Evolutionary conservation across 768 basidiomycete species (phyloP).

Genomic region (Boletus bicolor): DNA sequence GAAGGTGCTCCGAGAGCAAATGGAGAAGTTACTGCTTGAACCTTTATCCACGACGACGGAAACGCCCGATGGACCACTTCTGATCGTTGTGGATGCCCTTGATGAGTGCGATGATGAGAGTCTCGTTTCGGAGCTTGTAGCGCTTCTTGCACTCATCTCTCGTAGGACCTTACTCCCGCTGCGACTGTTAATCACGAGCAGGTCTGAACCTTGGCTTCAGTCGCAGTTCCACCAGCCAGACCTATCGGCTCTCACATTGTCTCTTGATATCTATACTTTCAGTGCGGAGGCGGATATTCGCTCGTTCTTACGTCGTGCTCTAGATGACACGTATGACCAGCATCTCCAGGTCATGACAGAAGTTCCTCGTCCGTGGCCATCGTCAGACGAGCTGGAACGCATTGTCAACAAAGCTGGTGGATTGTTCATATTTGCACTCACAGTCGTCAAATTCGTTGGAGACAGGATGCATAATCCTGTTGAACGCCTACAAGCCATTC

Average conservation of each 20-base stretch:
- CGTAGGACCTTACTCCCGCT: conserved; percentile 13
- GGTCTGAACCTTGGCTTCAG: conserved; percentile 20
- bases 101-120: conserved; percentile 27
- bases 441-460: conserved; percentile 27
- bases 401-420: conserved; percentile 21
- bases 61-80: conserved; percentile 4
- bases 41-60: conserved; percentile 17
- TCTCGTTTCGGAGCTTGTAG: conserved; percentile 25
- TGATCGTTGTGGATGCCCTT: conserved; percentile 25
- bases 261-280: conserved; percentile 25
- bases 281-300: conserved; percentile 20
- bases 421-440: conserved; percentile 30
- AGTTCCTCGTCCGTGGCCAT: conserved; percentile 26
- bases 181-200: conserved; percentile 28
- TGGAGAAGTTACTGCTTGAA: conserved; percentile 24
- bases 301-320: conserved; percentile 18
- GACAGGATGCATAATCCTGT: conserved; percentile 13
- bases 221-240: conserved; percentile 17
- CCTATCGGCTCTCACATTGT: conserved; percentile 6
- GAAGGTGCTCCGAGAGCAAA: conserved; percentile 30
- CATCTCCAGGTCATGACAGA: conserved; percentile 20
- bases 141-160: conserved; percentile 20
- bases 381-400: conserved; percentile 17
- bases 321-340: conserved; percentile 15
- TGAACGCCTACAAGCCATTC: conserved; percentile 12